Percentiles rank a stretch among this genome's conserved stretches.
Conservation (phyloP, 2,329 filamentous ascomycete genomes). For the Clonostachys rhizophaga region DNA sequence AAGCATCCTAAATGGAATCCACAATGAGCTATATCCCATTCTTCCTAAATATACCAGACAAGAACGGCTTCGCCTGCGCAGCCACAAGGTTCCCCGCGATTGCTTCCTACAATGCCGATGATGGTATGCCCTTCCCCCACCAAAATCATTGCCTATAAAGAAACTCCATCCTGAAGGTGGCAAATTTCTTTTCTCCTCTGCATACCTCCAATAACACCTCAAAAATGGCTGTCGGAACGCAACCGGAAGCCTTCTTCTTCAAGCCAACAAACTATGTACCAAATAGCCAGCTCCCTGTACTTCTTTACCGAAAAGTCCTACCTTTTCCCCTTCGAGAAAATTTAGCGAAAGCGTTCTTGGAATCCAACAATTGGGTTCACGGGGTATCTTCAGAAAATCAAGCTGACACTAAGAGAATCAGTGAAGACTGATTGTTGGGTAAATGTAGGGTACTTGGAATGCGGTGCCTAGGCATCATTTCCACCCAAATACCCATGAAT, state of each 20-base stretch:
- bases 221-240: too few species aligned
- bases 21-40: too few species aligned
- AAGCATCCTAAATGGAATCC: too few species aligned
- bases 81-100: too few species aligned
- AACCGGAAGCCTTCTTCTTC: background rate
- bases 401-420: background rate
- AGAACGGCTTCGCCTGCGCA: too few species aligned
- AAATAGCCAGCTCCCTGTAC: background rate
- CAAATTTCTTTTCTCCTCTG: too few species aligned
- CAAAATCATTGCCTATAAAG: too few species aligned
- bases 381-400: background rate
- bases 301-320: background rate
- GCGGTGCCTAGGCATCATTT: conserved; percentile 1
- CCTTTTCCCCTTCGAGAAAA: background rate
- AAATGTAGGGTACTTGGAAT: conserved; percentile 1
- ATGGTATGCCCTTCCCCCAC: too few species aligned
- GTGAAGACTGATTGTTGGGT: background rate
- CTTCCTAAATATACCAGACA: too few species aligned
- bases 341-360: background rate
- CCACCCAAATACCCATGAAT: conserved; percentile 3
- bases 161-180: too few species aligned
- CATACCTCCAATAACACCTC: too few species aligned
- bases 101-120: too few species aligned
- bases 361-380: background rate
- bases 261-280: background rate